These are phyloP conservation scores for Echria macrotheca DNA, from an alignment of 495 filamentous ascomycete species.

Conservation along the genomic window DNA sequence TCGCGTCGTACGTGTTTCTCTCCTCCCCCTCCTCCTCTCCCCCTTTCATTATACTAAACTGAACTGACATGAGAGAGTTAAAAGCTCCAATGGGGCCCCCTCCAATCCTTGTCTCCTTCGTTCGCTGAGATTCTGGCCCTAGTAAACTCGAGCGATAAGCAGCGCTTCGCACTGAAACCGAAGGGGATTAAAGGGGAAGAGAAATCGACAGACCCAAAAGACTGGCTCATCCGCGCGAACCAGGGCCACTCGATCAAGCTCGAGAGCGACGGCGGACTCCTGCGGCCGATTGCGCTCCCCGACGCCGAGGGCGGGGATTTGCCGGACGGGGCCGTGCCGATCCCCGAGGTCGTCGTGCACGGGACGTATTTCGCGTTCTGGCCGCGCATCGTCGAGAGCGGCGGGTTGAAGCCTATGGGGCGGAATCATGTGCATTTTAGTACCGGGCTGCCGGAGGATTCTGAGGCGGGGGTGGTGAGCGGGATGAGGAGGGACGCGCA, in stretches of 20 bases:
- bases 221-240: conserved; percentile 88
- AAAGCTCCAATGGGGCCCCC: conserved; percentile 64
- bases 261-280: conserved; percentile 59
- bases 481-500: conserved; percentile 81
- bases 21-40: neutral
- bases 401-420: conserved; percentile 73
- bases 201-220: conserved; percentile 44
- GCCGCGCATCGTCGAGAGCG: conserved; percentile 61
- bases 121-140: conserved; percentile 67
- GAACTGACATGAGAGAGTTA: neutral
- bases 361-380: conserved; percentile 80
- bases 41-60: too few relatives aligned
- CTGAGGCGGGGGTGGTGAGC: conserved; percentile 58
- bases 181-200: conserved; percentile 24
- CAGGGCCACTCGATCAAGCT: conserved; percentile 81
- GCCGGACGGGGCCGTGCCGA: conserved; percentile 14
- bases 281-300: conserved; percentile 55
- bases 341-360: conserved; percentile 70
- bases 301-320: conserved; percentile 9
- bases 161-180: conserved; percentile 66
- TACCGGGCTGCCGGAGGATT: conserved; percentile 53
- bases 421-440: conserved; percentile 86
- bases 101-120: conserved; percentile 63
- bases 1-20: conserved; percentile 61
- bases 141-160: conserved; percentile 77